Evolutionary conservation across 192 early-diverging fungal species (phyloP).

Genomic region (Coemansia sp.): DNA sequence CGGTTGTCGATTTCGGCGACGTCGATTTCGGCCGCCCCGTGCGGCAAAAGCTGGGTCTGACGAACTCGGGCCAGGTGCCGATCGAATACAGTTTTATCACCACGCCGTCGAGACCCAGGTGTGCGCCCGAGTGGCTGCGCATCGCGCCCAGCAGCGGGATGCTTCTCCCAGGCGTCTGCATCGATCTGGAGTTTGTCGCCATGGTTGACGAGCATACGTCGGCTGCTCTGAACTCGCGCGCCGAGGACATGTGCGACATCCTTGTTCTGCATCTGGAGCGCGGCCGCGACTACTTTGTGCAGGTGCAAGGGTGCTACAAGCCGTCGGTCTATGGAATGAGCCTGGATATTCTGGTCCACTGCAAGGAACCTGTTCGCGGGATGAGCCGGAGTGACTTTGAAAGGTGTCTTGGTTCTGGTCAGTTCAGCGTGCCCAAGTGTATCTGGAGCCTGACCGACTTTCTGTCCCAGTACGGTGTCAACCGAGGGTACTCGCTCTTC

Average conservation of each 20-base stretch:
- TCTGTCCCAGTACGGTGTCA: slow-evolving; percentile 36
- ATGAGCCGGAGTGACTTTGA: slow-evolving; percentile 56
- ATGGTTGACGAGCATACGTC: slow-evolving; percentile 58
- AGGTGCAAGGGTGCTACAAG: slow-evolving; percentile 67
- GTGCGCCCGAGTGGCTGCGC: slow-evolving; percentile 73
- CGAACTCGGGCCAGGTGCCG: slow-evolving; percentile 76
- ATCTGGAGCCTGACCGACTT: slow-evolving; percentile 53
- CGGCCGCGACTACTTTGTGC: slow-evolving; percentile 84
- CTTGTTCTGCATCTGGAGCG: slow-evolving; percentile 80
- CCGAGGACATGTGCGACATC: slow-evolving; percentile 39
- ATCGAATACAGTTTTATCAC: slow-evolving; percentile 73
- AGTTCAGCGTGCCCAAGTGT: slow-evolving; percentile 51
- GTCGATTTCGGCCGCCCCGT: slow-evolving; percentile 58
- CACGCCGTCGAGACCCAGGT: slow-evolving; percentile 59
- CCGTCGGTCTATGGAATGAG: slow-evolving; percentile 74
- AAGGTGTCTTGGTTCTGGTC: slow-evolving; percentile 28
- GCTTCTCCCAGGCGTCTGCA: slow-evolving; percentile 67
- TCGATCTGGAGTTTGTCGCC: slow-evolving; percentile 32
- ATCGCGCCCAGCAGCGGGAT: slow-evolving; percentile 66
- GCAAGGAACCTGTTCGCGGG: slow-evolving; percentile 59
- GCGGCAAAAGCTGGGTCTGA: slow-evolving; percentile 58
- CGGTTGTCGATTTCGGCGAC: slow-evolving; percentile 70
- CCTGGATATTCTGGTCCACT: slow-evolving; percentile 64
- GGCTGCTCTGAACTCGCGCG: slow-evolving; percentile 55
- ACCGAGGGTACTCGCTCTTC: slow-evolving; percentile 38